Evolutionary conservation across 148 eudicot species (phyloP).

Genomic region (Nepenthes gracilis): DNA sequence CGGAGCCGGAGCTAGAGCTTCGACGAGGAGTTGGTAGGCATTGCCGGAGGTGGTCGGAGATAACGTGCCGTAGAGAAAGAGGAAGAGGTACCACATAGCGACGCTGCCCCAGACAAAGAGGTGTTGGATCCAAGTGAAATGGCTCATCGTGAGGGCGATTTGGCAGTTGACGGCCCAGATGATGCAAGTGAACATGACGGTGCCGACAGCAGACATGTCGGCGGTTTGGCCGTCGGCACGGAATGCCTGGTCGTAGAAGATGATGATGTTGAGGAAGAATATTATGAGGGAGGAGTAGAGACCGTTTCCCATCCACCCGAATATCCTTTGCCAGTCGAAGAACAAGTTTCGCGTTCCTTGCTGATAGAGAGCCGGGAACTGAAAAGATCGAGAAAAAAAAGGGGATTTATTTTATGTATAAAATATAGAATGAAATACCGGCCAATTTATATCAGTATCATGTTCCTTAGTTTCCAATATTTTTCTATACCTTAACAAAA

Average conservation of each 20-base stretch:
- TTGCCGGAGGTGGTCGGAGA: conserved; percentile 11
- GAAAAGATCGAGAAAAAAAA: conserved; percentile 6
- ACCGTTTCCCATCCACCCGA: conserved; percentile 89
- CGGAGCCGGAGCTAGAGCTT: conserved; percentile 74
- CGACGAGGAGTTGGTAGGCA: conserved; percentile 38
- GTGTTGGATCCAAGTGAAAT: conserved; percentile 94
- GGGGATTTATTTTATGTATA: too few relatives aligned
- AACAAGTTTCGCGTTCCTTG: conserved; percentile 85
- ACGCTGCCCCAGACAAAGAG: conserved; percentile 72
- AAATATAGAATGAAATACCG: too few relatives aligned
- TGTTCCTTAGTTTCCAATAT: too few relatives aligned
- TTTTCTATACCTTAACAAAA: too few relatives aligned
- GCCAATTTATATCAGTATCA: too few relatives aligned
- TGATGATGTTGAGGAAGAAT: conserved; percentile 62
- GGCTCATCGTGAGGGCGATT: conserved; percentile 80
- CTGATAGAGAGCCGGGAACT: conserved; percentile 91
- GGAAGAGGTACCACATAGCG: conserved; percentile 63
- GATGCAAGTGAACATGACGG: conserved; percentile 74
- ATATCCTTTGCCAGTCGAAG: conserved; percentile 75
- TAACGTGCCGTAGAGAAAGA: conserved; percentile 44
- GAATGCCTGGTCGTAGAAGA: conserved; percentile 64
- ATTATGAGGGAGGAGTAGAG: conserved; percentile 57
- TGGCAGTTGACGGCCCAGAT: conserved; percentile 86
- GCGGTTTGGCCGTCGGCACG: conserved; percentile 51
- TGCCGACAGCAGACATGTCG: conserved; percentile 66